Conservation (phyloP, 2,329 filamentous ascomycete genomes). For the Penicillium sp. region DNA sequence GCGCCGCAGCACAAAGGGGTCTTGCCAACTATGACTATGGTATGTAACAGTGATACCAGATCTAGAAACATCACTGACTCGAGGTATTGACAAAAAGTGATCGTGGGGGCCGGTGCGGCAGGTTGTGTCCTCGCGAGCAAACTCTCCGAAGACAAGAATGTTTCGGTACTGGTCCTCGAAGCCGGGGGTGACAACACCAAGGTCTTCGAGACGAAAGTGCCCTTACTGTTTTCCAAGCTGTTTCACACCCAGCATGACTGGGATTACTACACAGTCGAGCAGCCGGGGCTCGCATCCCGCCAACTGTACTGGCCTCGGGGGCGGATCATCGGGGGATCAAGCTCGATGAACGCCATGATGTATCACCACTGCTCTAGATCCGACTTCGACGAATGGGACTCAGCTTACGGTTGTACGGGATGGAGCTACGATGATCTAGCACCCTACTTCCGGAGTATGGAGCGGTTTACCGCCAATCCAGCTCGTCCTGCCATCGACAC, state of each 20-base stretch:
- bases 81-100: constrained; percentile 12
- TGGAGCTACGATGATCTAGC: constrained; percentile 50
- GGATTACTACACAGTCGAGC: constrained; percentile 24
- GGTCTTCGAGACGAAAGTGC: constrained; percentile 18
- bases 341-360: constrained; percentile 25
- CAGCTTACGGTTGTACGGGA: constrained; percentile 27
- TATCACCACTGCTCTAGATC: constrained; percentile 24
- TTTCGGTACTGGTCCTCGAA: constrained; percentile 23
- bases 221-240: constrained; percentile 18
- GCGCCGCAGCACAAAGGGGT: constrained; percentile 12
- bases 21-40: constrained; percentile 23
- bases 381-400: constrained; percentile 22
- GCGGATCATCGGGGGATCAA: constrained; percentile 20
- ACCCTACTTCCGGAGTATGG: constrained; percentile 49
- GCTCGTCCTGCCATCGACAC: constrained; percentile 16
- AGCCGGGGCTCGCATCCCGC: constrained; percentile 15
- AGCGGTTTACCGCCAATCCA: constrained; percentile 20
- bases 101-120: constrained; percentile 24
- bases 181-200: constrained; percentile 22
- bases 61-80: no score
- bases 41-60: neutral
- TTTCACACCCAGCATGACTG: constrained; percentile 23
- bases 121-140: constrained; percentile 25
- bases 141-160: constrained; percentile 23
- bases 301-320: constrained; percentile 24